A percentile compares a stretch with the other conserved stretches of the same genome.
Evolutionary conservation across 2,329 filamentous ascomycete species (phyloP).

Genomic region (Colletotrichum euphorbiae): DNA sequence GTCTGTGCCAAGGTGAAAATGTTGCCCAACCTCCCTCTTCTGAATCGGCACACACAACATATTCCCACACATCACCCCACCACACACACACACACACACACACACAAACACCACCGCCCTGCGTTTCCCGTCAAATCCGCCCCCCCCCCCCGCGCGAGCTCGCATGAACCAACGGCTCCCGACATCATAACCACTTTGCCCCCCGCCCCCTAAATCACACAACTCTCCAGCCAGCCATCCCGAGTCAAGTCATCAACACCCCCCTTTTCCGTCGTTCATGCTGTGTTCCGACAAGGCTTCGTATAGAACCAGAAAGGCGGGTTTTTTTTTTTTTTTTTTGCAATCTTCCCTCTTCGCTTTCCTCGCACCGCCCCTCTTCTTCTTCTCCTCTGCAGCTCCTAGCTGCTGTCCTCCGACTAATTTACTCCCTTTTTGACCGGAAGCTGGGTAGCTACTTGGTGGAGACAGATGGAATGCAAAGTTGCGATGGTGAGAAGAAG

Average conservation of each 20-base stretch:
- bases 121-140: slow-evolving; percentile 7
- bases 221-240: background rate
- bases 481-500: background rate
- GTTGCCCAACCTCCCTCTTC: background rate
- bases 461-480: background rate
- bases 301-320: slow-evolving; percentile 33
- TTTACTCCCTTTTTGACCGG: too few species aligned
- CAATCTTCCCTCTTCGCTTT: background rate
- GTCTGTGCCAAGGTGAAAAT: background rate
- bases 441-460: too few species aligned
- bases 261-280: slow-evolving; percentile 29
- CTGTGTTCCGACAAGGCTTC: slow-evolving; percentile 36
- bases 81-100: too few species aligned
- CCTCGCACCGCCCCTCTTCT: background rate
- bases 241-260: background rate
- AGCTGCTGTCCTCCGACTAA: too few species aligned
- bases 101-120: background rate
- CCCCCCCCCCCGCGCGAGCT: background rate
- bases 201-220: background rate
- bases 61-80: too few species aligned
- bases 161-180: slow-evolving; percentile 26
- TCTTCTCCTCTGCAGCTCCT: background rate
- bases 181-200: slow-evolving; percentile 15
- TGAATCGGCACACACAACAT: too few species aligned
- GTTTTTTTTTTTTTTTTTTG: too few species aligned